Conservation (phyloP, 805 yeast genomes). For the Citeromyces matritensis region DNA sequence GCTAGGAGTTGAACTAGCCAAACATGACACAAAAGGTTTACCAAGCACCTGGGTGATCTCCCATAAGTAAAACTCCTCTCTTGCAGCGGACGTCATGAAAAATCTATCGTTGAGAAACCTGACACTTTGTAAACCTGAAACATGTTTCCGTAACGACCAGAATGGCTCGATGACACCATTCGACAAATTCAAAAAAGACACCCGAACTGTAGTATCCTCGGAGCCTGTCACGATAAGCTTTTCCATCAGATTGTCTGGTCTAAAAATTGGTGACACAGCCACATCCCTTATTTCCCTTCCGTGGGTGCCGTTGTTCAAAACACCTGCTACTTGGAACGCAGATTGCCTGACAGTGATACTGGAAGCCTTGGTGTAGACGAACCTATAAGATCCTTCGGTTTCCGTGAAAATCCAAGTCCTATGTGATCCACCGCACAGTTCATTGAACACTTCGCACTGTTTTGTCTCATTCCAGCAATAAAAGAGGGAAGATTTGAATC, state of each 20-base stretch:
- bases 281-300: slow-evolving; percentile 85
- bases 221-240: slow-evolving; percentile 59
- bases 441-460: slow-evolving; percentile 54
- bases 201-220: slow-evolving; percentile 70
- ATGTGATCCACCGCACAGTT: slow-evolving; percentile 84
- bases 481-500: slow-evolving; percentile 70
- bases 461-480: slow-evolving; percentile 72
- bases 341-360: slow-evolving; percentile 23
- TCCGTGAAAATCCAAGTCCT: slow-evolving; percentile 45
- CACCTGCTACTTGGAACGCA: slow-evolving; percentile 8
- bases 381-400: slow-evolving; percentile 17
- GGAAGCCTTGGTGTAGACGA: slow-evolving; percentile 47
- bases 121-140: slow-evolving; percentile 75
- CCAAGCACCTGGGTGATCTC: slow-evolving; percentile 22
- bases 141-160: slow-evolving; percentile 67
- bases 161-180: slow-evolving; percentile 28
- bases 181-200: slow-evolving; percentile 22
- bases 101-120: slow-evolving; percentile 37
- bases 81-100: slow-evolving; percentile 52
- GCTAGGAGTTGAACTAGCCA: slow-evolving; percentile 34
- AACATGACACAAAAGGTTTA: slow-evolving; percentile 29
- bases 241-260: slow-evolving; percentile 11
- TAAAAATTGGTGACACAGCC: slow-evolving; percentile 26
- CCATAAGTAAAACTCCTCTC: slow-evolving; percentile 87
- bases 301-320: slow-evolving; percentile 55